Percentiles rank a stretch among this genome's conserved stretches.
phyloP scores from a whole-genome alignment of 495 filamentous ascomycete genomes.

The Articulospora tetracladia region DNA sequence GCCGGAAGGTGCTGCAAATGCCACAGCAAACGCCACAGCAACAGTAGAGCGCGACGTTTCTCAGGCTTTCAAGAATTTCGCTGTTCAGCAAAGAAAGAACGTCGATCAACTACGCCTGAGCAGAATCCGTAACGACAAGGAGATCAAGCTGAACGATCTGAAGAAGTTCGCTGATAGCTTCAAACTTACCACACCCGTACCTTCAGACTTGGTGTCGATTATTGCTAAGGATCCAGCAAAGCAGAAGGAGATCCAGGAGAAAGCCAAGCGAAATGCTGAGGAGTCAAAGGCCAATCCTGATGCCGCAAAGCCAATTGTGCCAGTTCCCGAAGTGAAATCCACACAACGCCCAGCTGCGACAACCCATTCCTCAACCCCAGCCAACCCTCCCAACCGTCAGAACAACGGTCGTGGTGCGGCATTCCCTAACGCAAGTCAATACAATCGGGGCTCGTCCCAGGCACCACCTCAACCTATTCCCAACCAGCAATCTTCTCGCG shows the following conservation, averaged over 20 bases:
- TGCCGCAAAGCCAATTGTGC: conserved; percentile 26
- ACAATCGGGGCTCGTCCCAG: conserved; percentile 14
- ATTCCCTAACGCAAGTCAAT: conserved; percentile 13
- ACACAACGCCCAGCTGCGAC: conserved; percentile 24
- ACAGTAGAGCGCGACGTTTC: conserved; percentile 78
- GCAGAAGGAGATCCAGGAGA: conserved; percentile 88
- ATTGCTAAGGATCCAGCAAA: conserved; percentile 92
- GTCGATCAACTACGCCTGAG: conserved; percentile 68
- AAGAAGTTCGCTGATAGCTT: conserved; percentile 94
- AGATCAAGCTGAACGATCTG: conserved; percentile 85
- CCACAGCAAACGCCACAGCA: conserved; percentile 57
- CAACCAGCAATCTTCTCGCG: conserved; percentile 25
- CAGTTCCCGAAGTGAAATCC: conserved; percentile 19
- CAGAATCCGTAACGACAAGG: conserved; percentile 78
- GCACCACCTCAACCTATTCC: conserved; percentile 11
- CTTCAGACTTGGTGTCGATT: conserved; percentile 87
- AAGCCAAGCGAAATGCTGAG: conserved; percentile 65
- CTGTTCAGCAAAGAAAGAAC: conserved; percentile 46
- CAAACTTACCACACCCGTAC: conserved; percentile 88
- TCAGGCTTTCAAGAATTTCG: conserved; percentile 78
- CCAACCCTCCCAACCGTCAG: conserved; percentile 20
- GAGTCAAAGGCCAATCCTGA: conserved; percentile 40
- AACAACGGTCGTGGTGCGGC: conserved; percentile 16
- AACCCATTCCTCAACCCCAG: conserved; percentile 17
- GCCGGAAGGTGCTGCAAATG: conserved; percentile 25